Conservation (phyloP, 1,284 basidiomycete genomes). For the Apiotrichum porosum region DNA sequence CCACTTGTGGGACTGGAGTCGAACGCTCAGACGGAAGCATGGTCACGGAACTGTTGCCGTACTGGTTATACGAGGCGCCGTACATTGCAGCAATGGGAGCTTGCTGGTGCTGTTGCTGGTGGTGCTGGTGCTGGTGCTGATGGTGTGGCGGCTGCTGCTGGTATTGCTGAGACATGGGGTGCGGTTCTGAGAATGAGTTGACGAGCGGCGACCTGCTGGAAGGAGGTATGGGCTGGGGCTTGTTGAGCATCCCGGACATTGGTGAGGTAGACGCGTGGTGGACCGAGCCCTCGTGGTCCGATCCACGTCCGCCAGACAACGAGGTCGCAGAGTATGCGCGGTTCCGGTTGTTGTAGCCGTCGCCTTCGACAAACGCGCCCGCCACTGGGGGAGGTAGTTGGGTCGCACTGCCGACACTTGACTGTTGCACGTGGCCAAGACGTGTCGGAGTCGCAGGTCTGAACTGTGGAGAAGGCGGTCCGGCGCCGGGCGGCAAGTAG, state of each 20-base stretch:
- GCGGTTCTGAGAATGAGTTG: conserved; percentile 10
- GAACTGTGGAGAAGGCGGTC: conserved; percentile 13
- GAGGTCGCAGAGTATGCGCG: conserved; percentile 11
- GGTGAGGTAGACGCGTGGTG: background rate
- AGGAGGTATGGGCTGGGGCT: background rate
- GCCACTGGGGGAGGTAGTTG: conserved; percentile 14
- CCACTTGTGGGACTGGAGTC: too few relatives aligned
- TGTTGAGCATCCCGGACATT: conserved; percentile 12
- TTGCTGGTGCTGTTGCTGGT: background rate
- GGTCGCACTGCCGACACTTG: conserved; percentile 16
- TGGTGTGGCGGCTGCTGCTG: background rate
- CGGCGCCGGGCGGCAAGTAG: conserved; percentile 18
- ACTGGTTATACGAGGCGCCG: too few relatives aligned
- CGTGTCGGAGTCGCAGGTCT: conserved; percentile 10
- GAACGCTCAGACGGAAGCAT: too few relatives aligned
- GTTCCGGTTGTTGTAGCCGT: conserved; percentile 18
- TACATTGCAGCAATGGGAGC: conserved; percentile 4
- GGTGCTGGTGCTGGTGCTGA: too few relatives aligned
- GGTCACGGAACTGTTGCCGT: too few relatives aligned
- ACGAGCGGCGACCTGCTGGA: conserved; percentile 10
- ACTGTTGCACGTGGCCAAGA: conserved; percentile 6
- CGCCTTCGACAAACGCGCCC: conserved; percentile 5
- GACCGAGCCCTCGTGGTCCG: conserved; percentile 13
- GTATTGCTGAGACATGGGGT: background rate
- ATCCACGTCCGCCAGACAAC: conserved; percentile 11